These are phyloP conservation scores for Trametes hirsuta DNA, from an alignment of 1,284 basidiomycete genomes.

Conservation along the genomic window DNA sequence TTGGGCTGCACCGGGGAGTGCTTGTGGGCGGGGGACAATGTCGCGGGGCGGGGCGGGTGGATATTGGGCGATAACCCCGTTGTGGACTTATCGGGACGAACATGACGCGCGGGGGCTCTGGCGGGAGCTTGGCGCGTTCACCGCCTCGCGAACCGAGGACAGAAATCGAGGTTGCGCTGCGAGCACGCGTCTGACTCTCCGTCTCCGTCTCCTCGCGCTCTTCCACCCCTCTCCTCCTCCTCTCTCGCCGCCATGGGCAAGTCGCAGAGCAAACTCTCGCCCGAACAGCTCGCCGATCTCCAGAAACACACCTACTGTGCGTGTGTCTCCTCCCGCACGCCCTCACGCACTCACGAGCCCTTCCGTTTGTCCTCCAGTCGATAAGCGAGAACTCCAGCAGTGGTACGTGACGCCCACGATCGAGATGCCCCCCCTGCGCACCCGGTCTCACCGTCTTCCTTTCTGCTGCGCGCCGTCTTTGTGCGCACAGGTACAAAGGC, in stretches of 20 bases:
- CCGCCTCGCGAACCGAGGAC: conserved; percentile 9
- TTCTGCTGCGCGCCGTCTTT: conserved; percentile 18
- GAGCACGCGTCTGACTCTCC: not conserved
- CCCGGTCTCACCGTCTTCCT: conserved; percentile 15
- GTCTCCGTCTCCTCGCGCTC: not conserved
- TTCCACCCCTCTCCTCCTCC: conserved; percentile 2
- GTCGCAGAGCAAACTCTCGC: conserved; percentile 94
- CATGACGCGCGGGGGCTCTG: conserved; percentile 16
- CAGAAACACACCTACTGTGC: conserved; percentile 99
- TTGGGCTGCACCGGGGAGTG: not conserved
- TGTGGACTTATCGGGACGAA: conserved; percentile 17
- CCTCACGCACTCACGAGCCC: conserved; percentile 25
- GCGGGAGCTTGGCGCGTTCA: conserved; percentile 12
- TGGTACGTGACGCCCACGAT: conserved; percentile 58
- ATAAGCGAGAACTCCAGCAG: conserved; percentile 99
- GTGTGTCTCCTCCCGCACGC: conserved; percentile 37
- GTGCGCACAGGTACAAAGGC: conserved; percentile 86
- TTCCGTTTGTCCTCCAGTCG: conserved; percentile 62
- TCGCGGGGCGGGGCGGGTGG: conserved; percentile 4
- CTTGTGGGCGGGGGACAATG: conserved; percentile 11
- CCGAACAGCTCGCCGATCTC: conserved; percentile 93
- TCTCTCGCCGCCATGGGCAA: conserved; percentile 77
- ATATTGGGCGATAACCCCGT: conserved; percentile 13
- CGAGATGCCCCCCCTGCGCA: conserved; percentile 12
- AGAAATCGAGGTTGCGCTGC: not conserved